A percentile compares a stretch with the other conserved stretches of the same genome.
phyloP scores from a whole-genome alignment of 2,329 filamentous ascomycete species.

The Chrysoporthe austroafricana region DNA sequence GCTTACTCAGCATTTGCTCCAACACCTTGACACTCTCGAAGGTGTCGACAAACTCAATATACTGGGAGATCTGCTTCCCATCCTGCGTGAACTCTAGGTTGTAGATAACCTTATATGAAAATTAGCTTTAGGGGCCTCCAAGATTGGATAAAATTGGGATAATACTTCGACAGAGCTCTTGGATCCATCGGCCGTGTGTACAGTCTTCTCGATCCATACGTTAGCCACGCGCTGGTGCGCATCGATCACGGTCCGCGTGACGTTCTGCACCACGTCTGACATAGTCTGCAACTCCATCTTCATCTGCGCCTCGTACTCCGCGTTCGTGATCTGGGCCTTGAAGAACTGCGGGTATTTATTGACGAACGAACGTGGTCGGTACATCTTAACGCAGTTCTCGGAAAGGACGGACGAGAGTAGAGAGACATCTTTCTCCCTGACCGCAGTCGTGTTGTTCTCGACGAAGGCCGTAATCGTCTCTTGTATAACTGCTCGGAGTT shows the following conservation, averaged over 20 bases:
- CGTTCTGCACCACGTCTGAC: slow-evolving; percentile 28
- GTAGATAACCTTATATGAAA: slow-evolving; percentile 20
- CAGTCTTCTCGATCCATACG: slow-evolving; percentile 31
- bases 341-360: slow-evolving; percentile 32
- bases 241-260: slow-evolving; percentile 32
- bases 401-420: slow-evolving; percentile 30
- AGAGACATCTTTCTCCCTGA: slow-evolving; percentile 29
- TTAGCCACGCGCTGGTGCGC: slow-evolving; percentile 22
- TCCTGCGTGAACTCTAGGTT: slow-evolving; percentile 31
- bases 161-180: slow-evolving; percentile 28
- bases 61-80: slow-evolving; percentile 30
- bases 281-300: slow-evolving; percentile 29
- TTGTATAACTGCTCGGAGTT: slow-evolving; percentile 17
- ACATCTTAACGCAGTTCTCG: slow-evolving; percentile 30
- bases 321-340: slow-evolving; percentile 30
- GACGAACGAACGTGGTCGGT: slow-evolving; percentile 32
- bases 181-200: slow-evolving; percentile 26
- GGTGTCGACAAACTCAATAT: slow-evolving; percentile 33
- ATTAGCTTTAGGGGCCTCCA: slow-evolving; percentile 4
- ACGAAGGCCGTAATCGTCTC: slow-evolving; percentile 22
- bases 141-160: not conserved
- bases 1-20: slow-evolving; percentile 30
- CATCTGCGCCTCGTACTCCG: slow-evolving; percentile 32
- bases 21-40: slow-evolving; percentile 31
- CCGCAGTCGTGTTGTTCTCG: slow-evolving; percentile 31